A percentile compares a stretch with the other conserved stretches of the same genome.
Conservation (phyloP, 805 yeast species). For the Phaffomyces opuntiae region DNA sequence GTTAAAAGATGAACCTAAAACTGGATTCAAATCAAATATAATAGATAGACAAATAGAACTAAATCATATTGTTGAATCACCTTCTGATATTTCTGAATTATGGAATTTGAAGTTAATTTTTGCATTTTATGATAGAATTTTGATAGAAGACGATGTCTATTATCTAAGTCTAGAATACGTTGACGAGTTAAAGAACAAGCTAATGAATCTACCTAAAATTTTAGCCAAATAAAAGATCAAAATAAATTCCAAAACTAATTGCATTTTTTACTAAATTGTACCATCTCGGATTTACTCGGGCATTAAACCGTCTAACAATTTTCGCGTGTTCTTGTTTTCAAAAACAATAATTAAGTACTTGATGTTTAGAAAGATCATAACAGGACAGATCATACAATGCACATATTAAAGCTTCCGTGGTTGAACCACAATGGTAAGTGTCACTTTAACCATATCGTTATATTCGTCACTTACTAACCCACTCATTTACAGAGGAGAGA, state of each 20-base stretch:
- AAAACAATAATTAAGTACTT: no score
- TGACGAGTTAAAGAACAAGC: slow-evolving; percentile 41
- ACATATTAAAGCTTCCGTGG: slow-evolving; percentile 66
- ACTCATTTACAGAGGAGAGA: slow-evolving; percentile 51
- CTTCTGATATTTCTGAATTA: slow-evolving; percentile 43
- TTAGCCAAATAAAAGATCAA: neutral
- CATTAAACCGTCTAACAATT: neutral
- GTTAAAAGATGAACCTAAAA: slow-evolving; percentile 6
- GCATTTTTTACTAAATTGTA: neutral
- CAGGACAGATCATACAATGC: slow-evolving; percentile 33
- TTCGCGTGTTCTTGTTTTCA: no score
- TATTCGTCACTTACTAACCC: neutral
- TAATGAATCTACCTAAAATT: slow-evolving; percentile 25
- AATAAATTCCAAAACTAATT: neutral
- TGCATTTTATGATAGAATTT: slow-evolving; percentile 45
- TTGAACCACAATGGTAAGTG: slow-evolving; percentile 46
- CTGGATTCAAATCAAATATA: slow-evolving; percentile 33
- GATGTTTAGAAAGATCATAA: neutral
- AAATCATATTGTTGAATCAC: slow-evolving; percentile 32
- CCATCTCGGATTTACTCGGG: no score
- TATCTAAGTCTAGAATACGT: slow-evolving; percentile 45
- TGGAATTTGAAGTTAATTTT: slow-evolving; percentile 59
- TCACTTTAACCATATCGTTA: no score
- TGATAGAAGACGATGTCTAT: slow-evolving; percentile 27
- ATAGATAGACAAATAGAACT: slow-evolving; percentile 53